A percentile compares a stretch with the other conserved stretches of the same genome.
phyloP scores from a whole-genome alignment of 371 early-diverging fungal species.

The Mucor indicus region DNA sequence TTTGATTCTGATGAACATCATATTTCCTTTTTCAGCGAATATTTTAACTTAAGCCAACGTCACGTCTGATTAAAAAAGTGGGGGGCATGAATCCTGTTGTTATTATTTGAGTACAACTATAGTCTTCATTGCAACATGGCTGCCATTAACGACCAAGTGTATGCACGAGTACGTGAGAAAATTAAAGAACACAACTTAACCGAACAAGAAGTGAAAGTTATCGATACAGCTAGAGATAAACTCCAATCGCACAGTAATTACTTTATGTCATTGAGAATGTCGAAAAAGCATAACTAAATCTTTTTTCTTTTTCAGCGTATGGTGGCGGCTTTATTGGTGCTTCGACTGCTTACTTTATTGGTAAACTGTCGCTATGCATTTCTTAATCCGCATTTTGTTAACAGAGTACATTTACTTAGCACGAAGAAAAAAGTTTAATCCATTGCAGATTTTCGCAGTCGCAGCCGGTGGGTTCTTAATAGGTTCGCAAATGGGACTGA shows the following conservation, averaged over 20 bases:
- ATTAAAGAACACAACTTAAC: slow-evolving; percentile 40
- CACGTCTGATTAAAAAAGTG: too few species aligned
- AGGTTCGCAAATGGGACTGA: slow-evolving; percentile 46
- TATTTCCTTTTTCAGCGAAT: too few species aligned
- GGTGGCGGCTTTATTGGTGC: slow-evolving; percentile 39
- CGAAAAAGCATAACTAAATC: background rate
- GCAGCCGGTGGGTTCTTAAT: slow-evolving; percentile 43
- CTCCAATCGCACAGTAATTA: slow-evolving; percentile 37
- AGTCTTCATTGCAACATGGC: too few species aligned
- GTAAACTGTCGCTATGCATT: slow-evolving; percentile 4
- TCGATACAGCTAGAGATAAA: slow-evolving; percentile 39
- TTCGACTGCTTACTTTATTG: slow-evolving; percentile 25
- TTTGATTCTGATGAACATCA: too few species aligned
- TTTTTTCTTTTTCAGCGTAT: slow-evolving; percentile 18
- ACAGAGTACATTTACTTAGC: too few species aligned
- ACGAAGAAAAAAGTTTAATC: slow-evolving; percentile 29
- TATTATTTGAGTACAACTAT: too few species aligned
- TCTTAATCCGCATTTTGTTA: background rate
- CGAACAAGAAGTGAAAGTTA: slow-evolving; percentile 40
- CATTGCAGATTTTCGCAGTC: slow-evolving; percentile 28
- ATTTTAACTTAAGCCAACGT: too few species aligned
- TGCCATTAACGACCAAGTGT: slow-evolving; percentile 32
- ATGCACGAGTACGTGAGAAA: slow-evolving; percentile 35
- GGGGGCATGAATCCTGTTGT: background rate
- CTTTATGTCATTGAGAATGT: background rate